Evolutionary conservation across 2,329 filamentous ascomycete species (phyloP).

Genomic region (Chrysoporthe deuterocubensis): DNA sequence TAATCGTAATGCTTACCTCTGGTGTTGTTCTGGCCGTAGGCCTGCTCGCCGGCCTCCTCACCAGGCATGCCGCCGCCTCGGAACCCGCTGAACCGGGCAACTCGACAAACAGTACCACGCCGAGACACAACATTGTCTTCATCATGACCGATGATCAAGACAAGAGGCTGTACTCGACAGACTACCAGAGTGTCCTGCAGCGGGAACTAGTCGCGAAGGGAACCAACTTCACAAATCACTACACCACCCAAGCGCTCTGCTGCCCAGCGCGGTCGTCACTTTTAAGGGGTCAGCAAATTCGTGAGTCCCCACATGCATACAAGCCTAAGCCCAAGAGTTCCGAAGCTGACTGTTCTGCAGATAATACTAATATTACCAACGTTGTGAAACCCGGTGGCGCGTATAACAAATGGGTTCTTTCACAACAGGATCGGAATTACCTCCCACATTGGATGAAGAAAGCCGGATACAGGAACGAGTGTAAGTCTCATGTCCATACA

Average conservation of each 20-base stretch:
- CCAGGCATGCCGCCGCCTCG: slow-evolving; percentile 10
- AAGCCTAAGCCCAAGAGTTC: too few species aligned
- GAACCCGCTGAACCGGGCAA: not conserved
- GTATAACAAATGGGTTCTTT: slow-evolving; percentile 48
- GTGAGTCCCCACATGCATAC: not conserved
- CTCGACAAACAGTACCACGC: slow-evolving; percentile 2
- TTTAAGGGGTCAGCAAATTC: slow-evolving; percentile 32
- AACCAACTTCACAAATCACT: slow-evolving; percentile 35
- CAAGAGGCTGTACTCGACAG: slow-evolving; percentile 29
- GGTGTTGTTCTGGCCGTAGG: slow-evolving; percentile 21
- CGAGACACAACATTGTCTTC: slow-evolving; percentile 33
- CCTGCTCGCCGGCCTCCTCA: slow-evolving; percentile 25
- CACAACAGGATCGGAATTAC: slow-evolving; percentile 47
- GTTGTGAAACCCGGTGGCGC: slow-evolving; percentile 42
- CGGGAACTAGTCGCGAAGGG: slow-evolving; percentile 33
- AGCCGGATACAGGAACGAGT: slow-evolving; percentile 49
- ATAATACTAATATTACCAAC: slow-evolving; percentile 39
- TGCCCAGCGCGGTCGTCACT: slow-evolving; percentile 36
- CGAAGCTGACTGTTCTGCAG: not conserved
- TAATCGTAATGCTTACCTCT: slow-evolving; percentile 23
- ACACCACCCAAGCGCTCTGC: slow-evolving; percentile 34
- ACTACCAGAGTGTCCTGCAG: slow-evolving; percentile 31
- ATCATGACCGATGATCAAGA: slow-evolving; percentile 35
- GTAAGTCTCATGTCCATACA: slow-evolving; percentile 32
- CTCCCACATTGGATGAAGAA: slow-evolving; percentile 49